Evolutionary conservation across 2,329 filamentous ascomycete genomes (phyloP).

Genomic region (Dryadomyces quercivorus): DNA sequence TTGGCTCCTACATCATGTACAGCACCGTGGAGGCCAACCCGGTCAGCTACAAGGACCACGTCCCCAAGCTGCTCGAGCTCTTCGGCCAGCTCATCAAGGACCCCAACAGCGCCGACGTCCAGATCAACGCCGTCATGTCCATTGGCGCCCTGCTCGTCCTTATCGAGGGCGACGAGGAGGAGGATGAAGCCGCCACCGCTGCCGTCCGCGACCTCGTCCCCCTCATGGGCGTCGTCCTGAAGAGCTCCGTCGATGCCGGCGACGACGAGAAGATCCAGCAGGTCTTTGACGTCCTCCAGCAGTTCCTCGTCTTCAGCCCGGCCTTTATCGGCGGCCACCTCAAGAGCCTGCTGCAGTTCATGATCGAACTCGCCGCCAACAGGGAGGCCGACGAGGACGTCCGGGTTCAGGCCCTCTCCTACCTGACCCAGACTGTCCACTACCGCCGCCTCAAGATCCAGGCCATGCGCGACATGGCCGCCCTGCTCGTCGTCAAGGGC

Average conservation of each 20-base stretch:
- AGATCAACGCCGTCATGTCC: slow-evolving; percentile 87
- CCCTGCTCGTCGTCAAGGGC: slow-evolving; percentile 75
- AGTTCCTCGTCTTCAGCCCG: slow-evolving; percentile 79
- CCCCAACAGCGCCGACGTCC: slow-evolving; percentile 79
- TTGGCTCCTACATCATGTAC: slow-evolving; percentile 86
- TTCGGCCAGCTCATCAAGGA: slow-evolving; percentile 85
- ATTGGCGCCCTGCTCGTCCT: slow-evolving; percentile 80
- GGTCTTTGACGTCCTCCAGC: slow-evolving; percentile 95
- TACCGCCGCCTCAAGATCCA: slow-evolving; percentile 96
- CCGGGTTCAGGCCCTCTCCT: slow-evolving; percentile 79
- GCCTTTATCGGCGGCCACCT: slow-evolving; percentile 75
- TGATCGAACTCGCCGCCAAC: slow-evolving; percentile 76
- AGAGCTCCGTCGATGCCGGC: slow-evolving; percentile 64
- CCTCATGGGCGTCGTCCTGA: slow-evolving; percentile 78
- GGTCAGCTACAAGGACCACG: slow-evolving; percentile 71
- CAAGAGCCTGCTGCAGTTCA: slow-evolving; percentile 82
- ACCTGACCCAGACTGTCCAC: slow-evolving; percentile 83
- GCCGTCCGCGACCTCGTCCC: slow-evolving; percentile 73
- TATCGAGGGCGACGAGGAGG: slow-evolving; percentile 78
- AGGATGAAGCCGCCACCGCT: slow-evolving; percentile 61
- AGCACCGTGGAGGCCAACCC: slow-evolving; percentile 83
- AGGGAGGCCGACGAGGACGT: slow-evolving; percentile 71
- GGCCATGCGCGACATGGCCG: slow-evolving; percentile 69
- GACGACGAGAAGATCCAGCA: slow-evolving; percentile 85
- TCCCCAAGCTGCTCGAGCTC: slow-evolving; percentile 65